phyloP scores from a whole-genome alignment of 805 yeast species.

The Candida quercuum region DNA sequence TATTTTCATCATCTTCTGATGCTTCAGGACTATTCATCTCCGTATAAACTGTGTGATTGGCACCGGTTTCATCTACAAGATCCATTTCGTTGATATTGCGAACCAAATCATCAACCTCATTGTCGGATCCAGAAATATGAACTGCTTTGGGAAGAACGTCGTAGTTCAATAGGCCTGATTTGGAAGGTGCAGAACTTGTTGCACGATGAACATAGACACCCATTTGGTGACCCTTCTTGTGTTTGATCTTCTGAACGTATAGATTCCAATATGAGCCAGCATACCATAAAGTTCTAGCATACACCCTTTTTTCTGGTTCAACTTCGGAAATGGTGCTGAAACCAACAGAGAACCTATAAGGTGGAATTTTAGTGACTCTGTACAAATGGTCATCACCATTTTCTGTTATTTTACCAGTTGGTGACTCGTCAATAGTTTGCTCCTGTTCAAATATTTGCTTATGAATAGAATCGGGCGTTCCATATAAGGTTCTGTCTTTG shows the following conservation, averaged over 20 bases:
- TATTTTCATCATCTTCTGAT: slow-evolving; percentile 11
- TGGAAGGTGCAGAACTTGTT: slow-evolving; percentile 30
- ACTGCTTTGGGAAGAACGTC: slow-evolving; percentile 26
- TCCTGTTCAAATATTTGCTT: slow-evolving; percentile 23
- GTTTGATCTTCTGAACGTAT: slow-evolving; percentile 43
- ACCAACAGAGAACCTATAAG: slow-evolving; percentile 48
- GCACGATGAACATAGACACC: slow-evolving; percentile 56
- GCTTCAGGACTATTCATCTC: slow-evolving; percentile 23
- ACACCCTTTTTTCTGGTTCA: slow-evolving; percentile 40
- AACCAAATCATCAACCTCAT: slow-evolving; percentile 6
- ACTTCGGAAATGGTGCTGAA: slow-evolving; percentile 43
- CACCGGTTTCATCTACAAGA: slow-evolving; percentile 4
- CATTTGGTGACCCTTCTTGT: slow-evolving; percentile 40
- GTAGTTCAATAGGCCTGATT: slow-evolving; percentile 34
- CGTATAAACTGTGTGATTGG: background rate
- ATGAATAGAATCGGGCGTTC: slow-evolving; percentile 35
- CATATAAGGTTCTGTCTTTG: slow-evolving; percentile 43
- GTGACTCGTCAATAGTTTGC: slow-evolving; percentile 11
- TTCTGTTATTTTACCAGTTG: slow-evolving; percentile 18
- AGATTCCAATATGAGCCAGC: slow-evolving; percentile 60
- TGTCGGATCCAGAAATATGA: background rate
- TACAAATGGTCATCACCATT: slow-evolving; percentile 13
- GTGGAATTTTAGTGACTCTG: slow-evolving; percentile 42
- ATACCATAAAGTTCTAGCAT: slow-evolving; percentile 50
- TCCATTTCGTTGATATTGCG: slow-evolving; percentile 8